Conservation (phyloP, 2,329 filamentous ascomycete species). For the Phyllosticta ampelicida region DNA sequence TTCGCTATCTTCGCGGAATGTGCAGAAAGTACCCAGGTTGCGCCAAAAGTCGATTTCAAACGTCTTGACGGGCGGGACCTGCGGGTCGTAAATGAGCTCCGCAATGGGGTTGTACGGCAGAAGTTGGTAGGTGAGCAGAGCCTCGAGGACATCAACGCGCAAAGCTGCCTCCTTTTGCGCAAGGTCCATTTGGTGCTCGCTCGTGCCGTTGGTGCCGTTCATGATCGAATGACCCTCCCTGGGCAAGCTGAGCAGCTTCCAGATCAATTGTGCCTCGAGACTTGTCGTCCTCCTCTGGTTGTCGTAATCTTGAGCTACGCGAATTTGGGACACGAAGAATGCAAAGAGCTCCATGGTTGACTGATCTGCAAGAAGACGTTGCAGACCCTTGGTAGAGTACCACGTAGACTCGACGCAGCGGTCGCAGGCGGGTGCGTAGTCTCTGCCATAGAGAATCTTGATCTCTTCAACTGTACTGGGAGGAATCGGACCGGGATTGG, state of each 20-base stretch:
- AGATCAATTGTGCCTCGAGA: conserved; percentile 49
- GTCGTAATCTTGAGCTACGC: conserved; percentile 7
- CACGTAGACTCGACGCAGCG: conserved; percentile 73
- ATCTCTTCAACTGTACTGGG: conserved; percentile 51
- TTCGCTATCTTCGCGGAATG: conserved; percentile 51
- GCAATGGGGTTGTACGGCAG: conserved; percentile 49
- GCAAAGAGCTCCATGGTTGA: conserved; percentile 56
- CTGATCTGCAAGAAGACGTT: conserved; percentile 44
- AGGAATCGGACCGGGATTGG: conserved; percentile 23
- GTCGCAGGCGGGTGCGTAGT: conserved; percentile 65
- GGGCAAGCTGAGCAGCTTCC: conserved; percentile 47
- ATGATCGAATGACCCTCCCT: conserved; percentile 27
- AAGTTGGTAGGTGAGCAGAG: conserved; percentile 62
- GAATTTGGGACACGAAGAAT: conserved; percentile 44
- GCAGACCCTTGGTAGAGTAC: conserved; percentile 53
- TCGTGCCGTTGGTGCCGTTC: conserved; percentile 33
- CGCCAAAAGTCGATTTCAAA: conserved; percentile 72
- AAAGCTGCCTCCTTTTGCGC: conserved; percentile 50
- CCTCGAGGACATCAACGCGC: conserved; percentile 65
- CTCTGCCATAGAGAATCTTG: conserved; percentile 59
- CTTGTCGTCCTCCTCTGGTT: conserved; percentile 26
- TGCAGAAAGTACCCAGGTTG: conserved; percentile 60
- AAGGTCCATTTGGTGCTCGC: conserved; percentile 44
- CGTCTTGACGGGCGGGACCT: conserved; percentile 25
- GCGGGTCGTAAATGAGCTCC: conserved; percentile 37